A percentile compares a stretch with the other conserved stretches of the same genome.
Conservation (phyloP, 352 stramenopile genomes). For the Aphanomyces astaci region DNA sequence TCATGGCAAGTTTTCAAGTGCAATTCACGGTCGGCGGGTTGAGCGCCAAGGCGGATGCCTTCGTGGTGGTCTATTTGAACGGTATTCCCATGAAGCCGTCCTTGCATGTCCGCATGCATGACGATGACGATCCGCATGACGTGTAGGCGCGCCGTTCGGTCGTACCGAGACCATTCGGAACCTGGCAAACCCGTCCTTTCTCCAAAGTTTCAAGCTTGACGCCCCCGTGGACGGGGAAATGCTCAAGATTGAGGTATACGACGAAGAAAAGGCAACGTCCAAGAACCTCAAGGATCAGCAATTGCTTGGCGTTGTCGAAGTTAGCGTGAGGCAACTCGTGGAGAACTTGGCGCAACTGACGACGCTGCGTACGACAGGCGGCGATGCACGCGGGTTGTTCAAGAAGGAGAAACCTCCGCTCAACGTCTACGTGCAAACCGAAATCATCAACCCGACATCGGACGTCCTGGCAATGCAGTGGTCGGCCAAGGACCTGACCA, state of each 20-base stretch:
- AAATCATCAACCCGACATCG: constrained; percentile 6
- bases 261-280: background rate
- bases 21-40: background rate
- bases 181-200: constrained; percentile 3
- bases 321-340: background rate
- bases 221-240: background rate
- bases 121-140: background rate
- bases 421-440: constrained; percentile 10
- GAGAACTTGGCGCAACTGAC: background rate
- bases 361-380: background rate
- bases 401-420: background rate
- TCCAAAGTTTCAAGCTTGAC: constrained; percentile 21
- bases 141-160: constrained; percentile 2
- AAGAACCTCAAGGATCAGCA: constrained; percentile 11
- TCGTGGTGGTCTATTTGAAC: constrained; percentile 20
- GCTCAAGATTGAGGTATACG: constrained; percentile 19
- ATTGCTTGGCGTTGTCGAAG: background rate
- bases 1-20: background rate
- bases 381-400: constrained; percentile 1
- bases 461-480: constrained; percentile 12
- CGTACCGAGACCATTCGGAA: constrained; percentile 7
- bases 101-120: background rate
- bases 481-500: background rate
- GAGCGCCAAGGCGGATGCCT: background rate
- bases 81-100: background rate